Conservation (phyloP, 176 grass and related monocot species). For the Musa schizocarpa region DNA sequence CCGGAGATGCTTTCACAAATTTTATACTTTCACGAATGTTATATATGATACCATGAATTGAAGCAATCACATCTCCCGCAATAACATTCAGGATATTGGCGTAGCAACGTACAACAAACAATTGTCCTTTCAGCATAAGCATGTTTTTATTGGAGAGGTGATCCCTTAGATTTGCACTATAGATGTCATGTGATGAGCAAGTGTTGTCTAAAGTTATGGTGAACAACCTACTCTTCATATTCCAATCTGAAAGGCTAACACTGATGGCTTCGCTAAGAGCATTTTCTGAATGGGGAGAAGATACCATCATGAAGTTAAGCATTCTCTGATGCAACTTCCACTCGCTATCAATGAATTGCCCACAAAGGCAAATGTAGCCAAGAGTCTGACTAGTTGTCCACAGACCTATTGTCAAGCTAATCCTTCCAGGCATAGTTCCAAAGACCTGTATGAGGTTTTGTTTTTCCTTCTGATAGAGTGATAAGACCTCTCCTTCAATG, state of each 20-base stretch:
- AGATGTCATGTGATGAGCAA: conserved; percentile 7
- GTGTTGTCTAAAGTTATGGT: conserved; percentile 2
- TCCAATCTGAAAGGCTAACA: conserved; percentile 11
- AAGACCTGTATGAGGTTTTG: background rate
- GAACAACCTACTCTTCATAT: conserved; percentile 7
- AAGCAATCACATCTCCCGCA: background rate
- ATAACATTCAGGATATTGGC: conserved; percentile 3
- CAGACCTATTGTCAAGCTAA: conserved; percentile 1
- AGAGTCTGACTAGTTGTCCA: conserved; percentile 15
- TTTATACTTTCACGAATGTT: conserved; percentile 8
- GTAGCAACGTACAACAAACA: conserved; percentile 13
- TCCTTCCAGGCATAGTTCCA: conserved; percentile 10
- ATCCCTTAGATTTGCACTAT: conserved; percentile 12
- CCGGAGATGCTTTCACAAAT: conserved; percentile 5
- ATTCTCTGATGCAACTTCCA: conserved; percentile 7
- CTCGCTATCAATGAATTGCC: conserved; percentile 2
- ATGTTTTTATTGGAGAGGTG: conserved; percentile 4
- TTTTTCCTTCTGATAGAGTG: conserved; percentile 3
- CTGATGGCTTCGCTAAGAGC: conserved; percentile 8
- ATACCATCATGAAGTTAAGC: conserved; percentile 12
- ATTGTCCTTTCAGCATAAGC: background rate
- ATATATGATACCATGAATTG: conserved; percentile 13
- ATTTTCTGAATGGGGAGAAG: conserved; percentile 12
- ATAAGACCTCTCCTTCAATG: conserved; percentile 6
- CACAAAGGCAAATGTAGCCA: conserved; percentile 7